Conservation (phyloP, 2,329 filamentous ascomycete genomes). For the Monilinia fructigena region DNA sequence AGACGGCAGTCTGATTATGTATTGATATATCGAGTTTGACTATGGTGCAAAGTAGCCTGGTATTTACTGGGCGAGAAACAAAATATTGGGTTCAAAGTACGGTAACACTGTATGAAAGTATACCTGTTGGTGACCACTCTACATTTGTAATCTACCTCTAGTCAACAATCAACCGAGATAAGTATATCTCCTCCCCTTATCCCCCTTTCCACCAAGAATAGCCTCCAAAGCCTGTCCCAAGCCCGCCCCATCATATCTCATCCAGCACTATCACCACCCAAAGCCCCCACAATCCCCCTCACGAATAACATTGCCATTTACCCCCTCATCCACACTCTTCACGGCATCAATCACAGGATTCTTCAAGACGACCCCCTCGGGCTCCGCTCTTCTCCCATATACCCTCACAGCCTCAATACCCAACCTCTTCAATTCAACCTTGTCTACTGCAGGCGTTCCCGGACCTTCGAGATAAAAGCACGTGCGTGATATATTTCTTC, state of each 20-base stretch:
- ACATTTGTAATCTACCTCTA: neutral
- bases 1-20: neutral
- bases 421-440: slow-evolving; percentile 57
- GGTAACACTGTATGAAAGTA: neutral
- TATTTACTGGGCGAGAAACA: neutral
- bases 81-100: neutral
- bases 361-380: slow-evolving; percentile 26
- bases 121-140: neutral
- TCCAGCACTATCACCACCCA: slow-evolving; percentile 44
- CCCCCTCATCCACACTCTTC: slow-evolving; percentile 1
- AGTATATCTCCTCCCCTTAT: slow-evolving; percentile 59
- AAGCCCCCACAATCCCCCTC: neutral
- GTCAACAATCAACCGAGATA: slow-evolving; percentile 35
- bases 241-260: slow-evolving; percentile 74
- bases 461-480: slow-evolving; percentile 74
- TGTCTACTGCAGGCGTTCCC: slow-evolving; percentile 69
- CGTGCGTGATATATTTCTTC: slow-evolving; percentile 73
- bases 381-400: slow-evolving; percentile 62
- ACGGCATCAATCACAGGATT: neutral
- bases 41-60: neutral
- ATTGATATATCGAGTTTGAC: neutral
- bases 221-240: slow-evolving; percentile 73
- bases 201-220: slow-evolving; percentile 63
- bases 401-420: slow-evolving; percentile 77
- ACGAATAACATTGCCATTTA: neutral